Base-by-base conservation (phyloP, 306 rosid species). In the Inga oerstediana region DNA sequence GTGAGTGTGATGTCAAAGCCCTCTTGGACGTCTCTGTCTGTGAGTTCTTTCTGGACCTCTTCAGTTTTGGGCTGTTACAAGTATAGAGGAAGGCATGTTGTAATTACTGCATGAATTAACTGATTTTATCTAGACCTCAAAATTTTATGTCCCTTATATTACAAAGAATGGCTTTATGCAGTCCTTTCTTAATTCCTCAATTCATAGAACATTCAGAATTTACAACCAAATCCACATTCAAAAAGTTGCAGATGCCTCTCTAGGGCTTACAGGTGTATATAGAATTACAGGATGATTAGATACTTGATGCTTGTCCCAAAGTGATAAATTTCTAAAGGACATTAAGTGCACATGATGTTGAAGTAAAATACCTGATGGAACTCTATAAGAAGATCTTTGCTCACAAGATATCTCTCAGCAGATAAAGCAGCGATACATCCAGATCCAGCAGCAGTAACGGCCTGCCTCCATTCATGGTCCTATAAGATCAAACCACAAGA, bases 391-490 rank as follows among this genome's bases (percentile, higher is more conserved):
- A 91, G 89, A 85, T 77, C 74, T 61, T 86, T 74, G 82, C 92
- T 76, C 82, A 84, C 93, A 67, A 91, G 95, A 88, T 91, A 91
- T 81, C 95, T 88, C 86, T 91, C 95, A 73, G 88, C 92, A n/a
- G 93, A 88, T 84, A 91, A 85, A 86, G 95, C 93, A 75, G 93
- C 95, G 75, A 89, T 30, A 75, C 95, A 91, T 85, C 95, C 95
- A 61, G 95, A 86, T 68, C 95, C 95, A 79, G 95, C 93, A 75
- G 95, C 93, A 39, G 95, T 91, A 49, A 91, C 15, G 13, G 95
- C 95, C 84, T 91, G 95, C 87, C 95, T 91, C 95, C 95, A 91
- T 82, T 91, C 93, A 82, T 85, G 92, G 64, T 91, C 95, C 93
- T 91, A 79, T 65, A 62, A 58, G 45, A 70, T n/a, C 67, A 82